A percentile compares a stretch with the other conserved stretches of the same genome.
phyloP scores from a whole-genome alignment of 805 yeast genomes.

The Ogataea henricii region DNA sequence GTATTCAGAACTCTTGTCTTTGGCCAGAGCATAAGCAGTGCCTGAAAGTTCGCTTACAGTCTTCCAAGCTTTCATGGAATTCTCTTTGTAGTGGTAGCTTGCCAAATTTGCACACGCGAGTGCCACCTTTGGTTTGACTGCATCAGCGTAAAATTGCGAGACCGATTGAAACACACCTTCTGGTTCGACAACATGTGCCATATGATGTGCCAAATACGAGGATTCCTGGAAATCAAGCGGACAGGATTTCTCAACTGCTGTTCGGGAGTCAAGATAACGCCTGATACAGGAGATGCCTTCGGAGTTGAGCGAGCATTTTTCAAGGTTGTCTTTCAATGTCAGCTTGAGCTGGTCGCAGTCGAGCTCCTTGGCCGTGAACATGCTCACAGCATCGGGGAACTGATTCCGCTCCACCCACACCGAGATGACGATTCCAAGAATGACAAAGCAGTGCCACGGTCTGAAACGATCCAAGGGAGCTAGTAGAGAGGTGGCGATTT shows the following conservation, averaged over 20 bases:
- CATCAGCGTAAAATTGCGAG: not conserved
- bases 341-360: conserved; percentile 11
- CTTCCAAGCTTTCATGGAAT: not conserved
- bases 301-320: conserved; percentile 10
- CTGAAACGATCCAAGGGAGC: conserved; percentile 9
- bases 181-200: conserved; percentile 4
- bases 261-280: conserved; percentile 12
- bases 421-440: conserved; percentile 15
- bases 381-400: conserved; percentile 1
- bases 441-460: conserved; percentile 18
- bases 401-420: conserved; percentile 11
- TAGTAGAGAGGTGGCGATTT: not conserved
- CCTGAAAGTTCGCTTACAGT: not conserved
- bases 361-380: conserved; percentile 8
- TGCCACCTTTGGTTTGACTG: not conserved
- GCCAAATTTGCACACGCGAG: not conserved
- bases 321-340: conserved; percentile 9
- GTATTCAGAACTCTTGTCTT: not conserved
- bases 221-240: conserved; percentile 13
- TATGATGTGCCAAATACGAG: conserved; percentile 4
- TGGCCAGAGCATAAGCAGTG: not conserved
- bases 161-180: not conserved
- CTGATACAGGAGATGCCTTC: conserved; percentile 14
- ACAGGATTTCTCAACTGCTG: conserved; percentile 14
- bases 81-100: not conserved